These are phyloP conservation scores for Metschnikowia kunwiensis DNA, from an alignment of 805 yeast species.

Conservation along the genomic window DNA sequence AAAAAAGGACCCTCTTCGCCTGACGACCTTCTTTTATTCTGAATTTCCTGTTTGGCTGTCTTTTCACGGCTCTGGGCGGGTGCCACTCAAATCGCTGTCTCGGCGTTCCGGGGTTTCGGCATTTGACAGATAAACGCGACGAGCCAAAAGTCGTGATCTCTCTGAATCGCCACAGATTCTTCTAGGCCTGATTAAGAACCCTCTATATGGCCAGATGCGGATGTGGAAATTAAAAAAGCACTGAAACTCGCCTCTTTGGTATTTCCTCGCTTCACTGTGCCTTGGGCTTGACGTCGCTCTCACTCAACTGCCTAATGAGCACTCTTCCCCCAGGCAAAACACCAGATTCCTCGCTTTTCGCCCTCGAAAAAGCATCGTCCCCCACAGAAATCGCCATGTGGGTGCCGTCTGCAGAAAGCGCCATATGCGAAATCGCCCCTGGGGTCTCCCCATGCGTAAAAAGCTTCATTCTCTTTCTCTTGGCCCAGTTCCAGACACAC, in stretches of 20 bases:
- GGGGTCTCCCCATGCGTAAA: slow-evolving; percentile 15
- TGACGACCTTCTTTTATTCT: too few relatives aligned
- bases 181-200: too few relatives aligned
- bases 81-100: too few relatives aligned
- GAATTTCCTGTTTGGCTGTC: too few relatives aligned
- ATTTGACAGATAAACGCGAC: too few relatives aligned
- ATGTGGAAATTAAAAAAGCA: too few relatives aligned
- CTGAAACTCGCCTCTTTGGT: background rate
- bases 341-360: background rate
- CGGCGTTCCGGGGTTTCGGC: too few relatives aligned
- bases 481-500: slow-evolving; percentile 49
- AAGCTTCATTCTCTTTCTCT: slow-evolving; percentile 43
- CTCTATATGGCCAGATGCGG: too few relatives aligned
- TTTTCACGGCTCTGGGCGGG: too few relatives aligned
- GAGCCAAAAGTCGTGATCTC: too few relatives aligned
- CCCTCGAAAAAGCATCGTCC: slow-evolving; percentile 13
- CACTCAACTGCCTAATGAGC: slow-evolving; percentile 9
- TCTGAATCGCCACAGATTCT: too few relatives aligned
- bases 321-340: slow-evolving; percentile 2
- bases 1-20: too few relatives aligned
- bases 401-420: slow-evolving; percentile 12
- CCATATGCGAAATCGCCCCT: slow-evolving; percentile 17
- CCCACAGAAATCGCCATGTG: slow-evolving; percentile 14
- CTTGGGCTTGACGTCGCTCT: slow-evolving; percentile 13
- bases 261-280: background rate